Percentiles rank a stretch among this genome's conserved stretches.
Evolutionary conservation across 345 rosid genomes (phyloP).

Genomic region (Hibiscus syriacus): DNA sequence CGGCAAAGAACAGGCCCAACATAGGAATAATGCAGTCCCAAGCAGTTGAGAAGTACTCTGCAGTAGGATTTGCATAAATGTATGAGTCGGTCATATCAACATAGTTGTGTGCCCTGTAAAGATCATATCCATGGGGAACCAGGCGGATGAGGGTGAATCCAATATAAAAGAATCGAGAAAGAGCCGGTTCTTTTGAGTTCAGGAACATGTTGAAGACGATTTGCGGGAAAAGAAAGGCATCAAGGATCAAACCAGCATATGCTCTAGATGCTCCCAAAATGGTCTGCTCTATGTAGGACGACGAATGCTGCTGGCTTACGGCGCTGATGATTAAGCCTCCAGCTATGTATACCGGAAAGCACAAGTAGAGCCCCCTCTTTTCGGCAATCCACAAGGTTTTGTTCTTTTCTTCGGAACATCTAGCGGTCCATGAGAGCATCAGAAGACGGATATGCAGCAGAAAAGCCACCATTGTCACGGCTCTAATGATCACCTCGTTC

Average conservation of each 20-base stretch:
- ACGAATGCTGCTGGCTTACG: not conserved
- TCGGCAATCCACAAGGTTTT: slow-evolving; percentile 31
- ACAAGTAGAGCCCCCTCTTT: slow-evolving; percentile 24
- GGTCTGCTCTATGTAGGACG: slow-evolving; percentile 6
- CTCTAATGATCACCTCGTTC: slow-evolving; percentile 38
- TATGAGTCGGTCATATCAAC: slow-evolving; percentile 8
- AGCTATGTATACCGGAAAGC: slow-evolving; percentile 19
- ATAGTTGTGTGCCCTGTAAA: slow-evolving; percentile 28
- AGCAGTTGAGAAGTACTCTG: slow-evolving; percentile 35
- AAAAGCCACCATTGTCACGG: slow-evolving; percentile 43
- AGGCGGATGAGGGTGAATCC: slow-evolving; percentile 34
- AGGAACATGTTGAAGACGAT: slow-evolving; percentile 36
- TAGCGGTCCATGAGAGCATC: slow-evolving; percentile 22
- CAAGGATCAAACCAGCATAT: slow-evolving; percentile 39
- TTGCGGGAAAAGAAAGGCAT: slow-evolving; percentile 45
- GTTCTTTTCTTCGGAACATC: slow-evolving; percentile 11
- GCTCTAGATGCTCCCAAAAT: slow-evolving; percentile 22
- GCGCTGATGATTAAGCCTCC: slow-evolving; percentile 17
- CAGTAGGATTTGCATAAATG: slow-evolving; percentile 30
- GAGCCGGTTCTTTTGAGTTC: slow-evolving; percentile 26
- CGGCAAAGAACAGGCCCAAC: slow-evolving; percentile 29
- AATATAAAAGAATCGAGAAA: slow-evolving; percentile 25
- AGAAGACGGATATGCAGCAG: slow-evolving; percentile 39
- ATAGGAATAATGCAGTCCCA: slow-evolving; percentile 34
- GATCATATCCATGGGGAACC: slow-evolving; percentile 46